Evolutionary conservation across 768 basidiomycete species (phyloP).

Genomic region (Jaapia argillacea): DNA sequence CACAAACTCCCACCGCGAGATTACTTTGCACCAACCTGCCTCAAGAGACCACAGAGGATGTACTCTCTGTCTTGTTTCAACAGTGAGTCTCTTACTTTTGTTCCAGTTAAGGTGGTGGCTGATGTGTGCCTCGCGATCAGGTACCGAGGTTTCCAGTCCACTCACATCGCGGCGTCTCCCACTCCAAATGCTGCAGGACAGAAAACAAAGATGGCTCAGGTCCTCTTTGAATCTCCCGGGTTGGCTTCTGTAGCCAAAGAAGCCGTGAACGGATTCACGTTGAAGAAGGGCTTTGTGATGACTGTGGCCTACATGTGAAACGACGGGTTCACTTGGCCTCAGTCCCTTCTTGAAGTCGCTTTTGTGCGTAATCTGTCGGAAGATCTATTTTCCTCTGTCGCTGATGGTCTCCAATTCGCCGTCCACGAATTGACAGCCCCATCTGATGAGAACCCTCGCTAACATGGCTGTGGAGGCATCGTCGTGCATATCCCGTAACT

Average conservation of each 20-base stretch:
- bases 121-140: slow-evolving; percentile 26
- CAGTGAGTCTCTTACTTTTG: slow-evolving; percentile 48
- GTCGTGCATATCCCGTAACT: no score
- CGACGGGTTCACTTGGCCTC: no score
- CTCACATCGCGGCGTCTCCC: slow-evolving; percentile 61
- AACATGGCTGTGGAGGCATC: no score
- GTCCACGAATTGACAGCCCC: no score
- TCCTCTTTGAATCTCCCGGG: slow-evolving; percentile 65
- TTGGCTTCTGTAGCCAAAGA: slow-evolving; percentile 72
- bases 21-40: slow-evolving; percentile 82
- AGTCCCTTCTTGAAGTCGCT: no score
- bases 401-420: no score
- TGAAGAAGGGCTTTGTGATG: slow-evolving; percentile 86
- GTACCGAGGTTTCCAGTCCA: slow-evolving; percentile 73
- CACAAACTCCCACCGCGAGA: slow-evolving; percentile 35
- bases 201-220: slow-evolving; percentile 73
- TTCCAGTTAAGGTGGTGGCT: neutral
- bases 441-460: no score
- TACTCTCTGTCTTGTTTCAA: slow-evolving; percentile 82
- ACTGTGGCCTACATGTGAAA: slow-evolving; percentile 55
- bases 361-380: no score
- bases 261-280: slow-evolving; percentile 74
- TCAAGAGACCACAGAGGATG: slow-evolving; percentile 81
- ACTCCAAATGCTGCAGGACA: slow-evolving; percentile 54
- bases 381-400: no score